Evolutionary conservation across 1,284 basidiomycete species (phyloP), one percentile per base, ranked within the genome.

Genomic region (Anthracocystis panici-leucophaei): DNA sequence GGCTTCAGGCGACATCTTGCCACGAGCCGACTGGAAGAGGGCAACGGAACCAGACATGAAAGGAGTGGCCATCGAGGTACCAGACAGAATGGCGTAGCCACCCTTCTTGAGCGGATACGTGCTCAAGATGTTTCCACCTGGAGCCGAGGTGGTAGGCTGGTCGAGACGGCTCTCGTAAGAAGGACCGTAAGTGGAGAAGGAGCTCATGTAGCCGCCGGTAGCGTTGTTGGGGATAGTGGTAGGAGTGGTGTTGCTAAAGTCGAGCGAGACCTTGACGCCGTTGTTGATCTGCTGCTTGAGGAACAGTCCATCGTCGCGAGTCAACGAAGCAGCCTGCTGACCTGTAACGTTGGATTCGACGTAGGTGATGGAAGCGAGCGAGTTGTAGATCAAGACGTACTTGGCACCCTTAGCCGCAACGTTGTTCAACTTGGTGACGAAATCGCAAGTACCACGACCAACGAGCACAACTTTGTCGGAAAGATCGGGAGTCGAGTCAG

Each of bases 31-130:
- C 49, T 92, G 87, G 56, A 91, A 87, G 3, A 93, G 87, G 2
- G 91, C 92, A 16, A 89, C 87, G 44, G 88, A 88, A 11, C 91
- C 92, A 4, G 91, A 89, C 54, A 90, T 86, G 62, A 89, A 90
- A 1, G 86, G 60, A 5, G 81, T 75, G 0, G 84, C 73, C 78
- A 83, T 79, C 54, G 75, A 77, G 11, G 82, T 85, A 20, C 88
- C 89, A 21, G 87, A 89, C 38, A 85, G 71, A 46, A 88, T 84
- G 6, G 85, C 86, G 65, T 87, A 88, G 12, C 85, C 85, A 44
- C 89, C 68, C 50, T 72, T 66, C n/a, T 48, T 38, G 25, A 72
- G 41, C 18, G 69, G 75, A 60, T 52, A 86, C 55, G 63, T 83
- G 59, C 67, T 86, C 65, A 74, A 84, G 38, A 82, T 81, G 81